Evolutionary conservation across 2,329 filamentous ascomycete genomes (phyloP).

Genomic region (Stachybotrys elegans): DNA sequence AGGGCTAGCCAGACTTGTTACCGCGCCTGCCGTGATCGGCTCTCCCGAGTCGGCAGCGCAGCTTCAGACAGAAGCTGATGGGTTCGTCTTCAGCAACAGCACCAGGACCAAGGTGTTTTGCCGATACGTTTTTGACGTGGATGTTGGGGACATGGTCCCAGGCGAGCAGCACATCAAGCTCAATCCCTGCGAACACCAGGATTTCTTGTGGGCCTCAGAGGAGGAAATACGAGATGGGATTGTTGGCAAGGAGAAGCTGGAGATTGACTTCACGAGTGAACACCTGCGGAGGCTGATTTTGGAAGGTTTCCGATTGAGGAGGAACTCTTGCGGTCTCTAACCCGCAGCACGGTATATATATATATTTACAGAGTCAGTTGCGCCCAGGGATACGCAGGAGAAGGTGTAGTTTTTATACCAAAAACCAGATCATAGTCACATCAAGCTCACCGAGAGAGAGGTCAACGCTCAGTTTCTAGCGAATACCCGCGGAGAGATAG

Average conservation of each 20-base stretch:
- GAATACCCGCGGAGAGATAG: too few species aligned
- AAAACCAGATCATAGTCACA: too few species aligned
- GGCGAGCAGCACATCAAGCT: neutral
- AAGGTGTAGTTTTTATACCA: too few species aligned
- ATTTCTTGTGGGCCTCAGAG: neutral
- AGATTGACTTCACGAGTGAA: neutral
- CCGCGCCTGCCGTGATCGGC: too few species aligned
- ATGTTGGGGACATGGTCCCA: neutral
- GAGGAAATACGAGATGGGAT: neutral
- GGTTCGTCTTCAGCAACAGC: neutral
- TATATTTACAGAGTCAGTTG: too few species aligned
- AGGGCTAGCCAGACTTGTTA: neutral
- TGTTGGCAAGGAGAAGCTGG: neutral
- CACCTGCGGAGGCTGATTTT: neutral
- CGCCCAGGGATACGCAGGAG: too few species aligned
- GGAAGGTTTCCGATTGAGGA: neutral
- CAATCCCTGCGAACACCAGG: neutral
- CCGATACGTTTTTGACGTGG: neutral
- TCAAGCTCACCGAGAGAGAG: too few species aligned
- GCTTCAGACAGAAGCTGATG: neutral
- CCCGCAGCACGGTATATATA: too few species aligned
- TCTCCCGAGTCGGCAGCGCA: neutral
- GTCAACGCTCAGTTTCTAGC: too few species aligned
- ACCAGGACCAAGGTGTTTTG: neutral
- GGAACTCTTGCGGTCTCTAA: too few species aligned